phyloP scores from a whole-genome alignment of 192 early-diverging fungal genomes.

The Gorgonomyces haynaldii region DNA sequence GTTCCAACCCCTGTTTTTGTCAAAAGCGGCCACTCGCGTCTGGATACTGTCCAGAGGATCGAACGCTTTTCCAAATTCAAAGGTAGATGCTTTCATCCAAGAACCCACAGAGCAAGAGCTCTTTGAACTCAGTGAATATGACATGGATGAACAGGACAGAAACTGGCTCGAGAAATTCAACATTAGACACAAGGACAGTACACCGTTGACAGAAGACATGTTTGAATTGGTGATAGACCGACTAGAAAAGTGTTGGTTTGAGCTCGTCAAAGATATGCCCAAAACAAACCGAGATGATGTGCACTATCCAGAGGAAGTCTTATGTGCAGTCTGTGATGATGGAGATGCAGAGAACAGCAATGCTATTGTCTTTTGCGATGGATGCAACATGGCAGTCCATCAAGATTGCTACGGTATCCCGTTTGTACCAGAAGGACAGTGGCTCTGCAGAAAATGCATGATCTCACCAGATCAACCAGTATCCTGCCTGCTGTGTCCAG shows the following conservation, averaged over 20 bases:
- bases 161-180: slow-evolving; percentile 64
- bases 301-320: slow-evolving; percentile 62
- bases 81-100: background rate
- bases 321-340: slow-evolving; percentile 92
- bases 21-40: background rate
- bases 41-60: background rate
- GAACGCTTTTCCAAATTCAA: background rate
- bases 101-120: slow-evolving; percentile 39
- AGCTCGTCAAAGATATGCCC: slow-evolving; percentile 74
- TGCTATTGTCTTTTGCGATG: slow-evolving; percentile 99
- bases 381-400: slow-evolving; percentile 97
- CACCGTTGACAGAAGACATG: slow-evolving; percentile 43
- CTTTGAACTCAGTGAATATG: slow-evolving; percentile 68
- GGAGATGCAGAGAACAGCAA: slow-evolving; percentile 99
- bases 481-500: slow-evolving; percentile 84
- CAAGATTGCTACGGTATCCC: slow-evolving; percentile 99
- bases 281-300: slow-evolving; percentile 43
- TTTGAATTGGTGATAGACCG: slow-evolving; percentile 84
- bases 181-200: slow-evolving; percentile 10
- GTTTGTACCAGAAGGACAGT: slow-evolving; percentile 98
- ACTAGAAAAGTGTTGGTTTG: slow-evolving; percentile 97
- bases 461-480: slow-evolving; percentile 82
- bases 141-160: slow-evolving; percentile 91
- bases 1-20: slow-evolving; percentile 1
- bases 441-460: slow-evolving; percentile 98